Percentiles rank a stretch among this genome's conserved stretches.
Evolutionary conservation across 352 stramenopile species (phyloP).

Genomic region (Phytophthora litchii): DNA sequence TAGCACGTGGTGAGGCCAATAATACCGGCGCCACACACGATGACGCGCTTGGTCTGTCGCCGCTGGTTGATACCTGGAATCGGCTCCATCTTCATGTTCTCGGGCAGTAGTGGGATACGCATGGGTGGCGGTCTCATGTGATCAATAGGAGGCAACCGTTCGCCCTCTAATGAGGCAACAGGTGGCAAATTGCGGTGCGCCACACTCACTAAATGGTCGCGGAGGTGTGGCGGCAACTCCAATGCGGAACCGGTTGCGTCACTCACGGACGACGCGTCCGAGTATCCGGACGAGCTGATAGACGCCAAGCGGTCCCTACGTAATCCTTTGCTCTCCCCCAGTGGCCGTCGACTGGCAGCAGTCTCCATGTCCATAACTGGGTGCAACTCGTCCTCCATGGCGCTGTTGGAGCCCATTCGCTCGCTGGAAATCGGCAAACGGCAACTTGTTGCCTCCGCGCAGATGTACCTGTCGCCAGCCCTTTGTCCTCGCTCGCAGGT

Average conservation of each 20-base stretch:
- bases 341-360: constrained; percentile 30
- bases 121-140: constrained; percentile 56
- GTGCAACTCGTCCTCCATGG: constrained; percentile 57
- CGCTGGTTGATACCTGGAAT: constrained; percentile 61
- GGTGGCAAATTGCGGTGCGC: constrained; percentile 35
- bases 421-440: constrained; percentile 1
- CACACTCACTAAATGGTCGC: constrained; percentile 63
- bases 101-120: constrained; percentile 58
- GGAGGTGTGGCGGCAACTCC: constrained; percentile 61
- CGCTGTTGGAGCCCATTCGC: constrained; percentile 48
- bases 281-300: constrained; percentile 49
- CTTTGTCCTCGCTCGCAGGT: constrained; percentile 3
- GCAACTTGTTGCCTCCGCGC: constrained; percentile 4
- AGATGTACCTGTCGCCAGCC: neutral
- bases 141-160: constrained; percentile 66
- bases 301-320: constrained; percentile 41
- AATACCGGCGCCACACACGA: constrained; percentile 87
- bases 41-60: constrained; percentile 76
- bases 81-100: constrained; percentile 76
- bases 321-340: constrained; percentile 41
- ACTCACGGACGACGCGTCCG: constrained; percentile 41
- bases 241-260: constrained; percentile 37
- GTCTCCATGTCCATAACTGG: constrained; percentile 49
- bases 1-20: constrained; percentile 87
- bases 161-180: constrained; percentile 43